Evolutionary conservation across 2,329 filamentous ascomycete genomes (phyloP).

Genomic region (Westerdykella aurantiaca): DNA sequence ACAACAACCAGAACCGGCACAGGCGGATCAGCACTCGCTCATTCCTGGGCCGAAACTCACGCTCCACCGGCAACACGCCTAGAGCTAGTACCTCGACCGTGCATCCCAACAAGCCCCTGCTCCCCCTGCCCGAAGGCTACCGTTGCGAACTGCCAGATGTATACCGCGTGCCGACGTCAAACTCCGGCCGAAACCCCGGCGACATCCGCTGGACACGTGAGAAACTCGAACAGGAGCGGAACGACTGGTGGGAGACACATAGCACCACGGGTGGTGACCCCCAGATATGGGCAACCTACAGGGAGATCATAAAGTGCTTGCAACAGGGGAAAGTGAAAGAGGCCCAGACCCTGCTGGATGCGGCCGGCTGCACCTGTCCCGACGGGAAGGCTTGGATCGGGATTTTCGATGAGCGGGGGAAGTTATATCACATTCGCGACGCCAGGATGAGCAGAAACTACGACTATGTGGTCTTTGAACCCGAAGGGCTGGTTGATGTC

Average conservation of each 20-base stretch:
- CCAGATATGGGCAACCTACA: constrained; percentile 76
- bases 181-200: neutral
- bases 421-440: constrained; percentile 38
- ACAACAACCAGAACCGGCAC: no score
- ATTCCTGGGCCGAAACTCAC: no score
- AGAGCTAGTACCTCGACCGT: no score
- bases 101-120: neutral
- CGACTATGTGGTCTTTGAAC: constrained; percentile 42
- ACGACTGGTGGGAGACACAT: constrained; percentile 84
- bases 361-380: constrained; percentile 55
- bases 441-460: constrained; percentile 18
- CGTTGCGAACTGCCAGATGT: neutral
- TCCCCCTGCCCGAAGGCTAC: neutral
- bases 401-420: constrained; percentile 38
- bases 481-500: constrained; percentile 34
- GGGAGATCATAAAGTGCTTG: constrained; percentile 61
- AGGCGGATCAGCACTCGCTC: no score
- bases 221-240: constrained; percentile 64
- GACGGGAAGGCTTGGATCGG: constrained; percentile 38
- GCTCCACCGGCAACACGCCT: no score
- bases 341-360: constrained; percentile 75
- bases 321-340: constrained; percentile 46
- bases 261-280: constrained; percentile 66
- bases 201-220: constrained; percentile 48
- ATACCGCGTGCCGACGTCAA: neutral